phyloP scores from a whole-genome alignment of 768 basidiomycete genomes.

The Chiua virens region DNA sequence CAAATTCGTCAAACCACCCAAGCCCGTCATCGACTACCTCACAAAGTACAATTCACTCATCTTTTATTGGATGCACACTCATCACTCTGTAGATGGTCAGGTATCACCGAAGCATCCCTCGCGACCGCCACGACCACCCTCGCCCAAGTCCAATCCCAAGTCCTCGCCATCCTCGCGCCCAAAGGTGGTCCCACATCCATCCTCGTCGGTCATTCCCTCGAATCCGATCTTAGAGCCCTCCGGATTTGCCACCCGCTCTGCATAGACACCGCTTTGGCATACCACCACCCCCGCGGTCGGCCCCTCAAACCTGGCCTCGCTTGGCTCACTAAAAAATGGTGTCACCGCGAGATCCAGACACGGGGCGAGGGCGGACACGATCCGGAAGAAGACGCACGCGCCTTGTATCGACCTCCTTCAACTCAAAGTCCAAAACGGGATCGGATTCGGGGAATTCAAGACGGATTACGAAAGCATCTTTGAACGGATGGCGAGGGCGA shows the following conservation, averaged over 20 bases:
- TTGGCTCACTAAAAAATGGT: constrained; percentile 97
- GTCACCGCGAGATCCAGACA: constrained; percentile 84
- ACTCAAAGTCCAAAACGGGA: constrained; percentile 75
- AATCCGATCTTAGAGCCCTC: constrained; percentile 89
- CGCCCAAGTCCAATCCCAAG: constrained; percentile 69
- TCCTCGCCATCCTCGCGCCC: constrained; percentile 63
- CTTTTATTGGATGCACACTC: not conserved
- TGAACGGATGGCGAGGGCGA: constrained; percentile 70
- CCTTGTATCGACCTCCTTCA: constrained; percentile 82
- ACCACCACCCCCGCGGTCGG: constrained; percentile 90
- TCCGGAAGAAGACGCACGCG: constrained; percentile 91
- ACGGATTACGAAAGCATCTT: constrained; percentile 86
- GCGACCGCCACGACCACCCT: constrained; percentile 73
- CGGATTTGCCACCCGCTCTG: constrained; percentile 83
- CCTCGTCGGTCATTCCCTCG: constrained; percentile 92
- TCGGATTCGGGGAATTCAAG: constrained; percentile 84
- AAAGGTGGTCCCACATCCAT: constrained; percentile 58
- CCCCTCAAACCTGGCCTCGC: constrained; percentile 94
- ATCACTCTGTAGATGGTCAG: constrained; percentile 69
- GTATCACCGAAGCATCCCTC: constrained; percentile 80
- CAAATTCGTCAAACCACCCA: constrained; percentile 83
- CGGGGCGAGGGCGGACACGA: constrained; percentile 87
- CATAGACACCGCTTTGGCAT: constrained; percentile 89
- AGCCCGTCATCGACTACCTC: constrained; percentile 88
- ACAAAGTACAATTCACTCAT: constrained; percentile 57